Base-by-base conservation (phyloP, 2,329 filamentous ascomycete genomes). In the Tolypocladium sp. region DNA sequence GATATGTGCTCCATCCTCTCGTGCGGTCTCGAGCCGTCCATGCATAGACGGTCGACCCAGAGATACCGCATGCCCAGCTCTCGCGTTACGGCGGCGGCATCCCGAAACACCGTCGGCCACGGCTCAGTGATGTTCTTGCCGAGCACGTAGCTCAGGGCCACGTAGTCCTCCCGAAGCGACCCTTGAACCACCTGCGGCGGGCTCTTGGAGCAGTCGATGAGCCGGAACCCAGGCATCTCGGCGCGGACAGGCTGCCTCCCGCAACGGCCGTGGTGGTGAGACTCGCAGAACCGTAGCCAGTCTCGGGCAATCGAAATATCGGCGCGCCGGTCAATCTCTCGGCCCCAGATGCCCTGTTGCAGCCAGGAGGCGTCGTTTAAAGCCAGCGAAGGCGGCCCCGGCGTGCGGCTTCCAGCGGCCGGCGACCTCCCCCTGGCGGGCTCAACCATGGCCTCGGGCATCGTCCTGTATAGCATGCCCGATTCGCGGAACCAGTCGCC, bases 41-140 rank as follows among this genome's bases (percentile, higher is more conserved):
- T 71, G 52, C 74, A 77, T 2, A 71, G 66, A 33, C 66, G 64
- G 58, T 76, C 74, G 2, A 76, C 68, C 74, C 75, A 77, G 2
- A 77, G 65, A 57, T 75, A 73, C 6, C 67, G 61, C 10, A 73
- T 61, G 0, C 72, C 71, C 8, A 77, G 62, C 2, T 66, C 61
- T 12, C 63, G 66, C 0, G 70, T 68, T 7, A 73, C 72, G 2
- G 61, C 58, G 9, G 71, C 68, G 12, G 72, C 69, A 38, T 73
- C 71, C 59, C 60, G 63, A 1, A 73, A 63, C 40, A 72, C 70
- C 55, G 64, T 67, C 33, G 71, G 68, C 71, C 70, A 73, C 0
- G 61, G 63, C 2, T 66, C 66, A 1, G 59, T 62, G 2, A 63
- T 62, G n/a, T 61, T 64, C 49, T 63, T 63, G 3, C 72, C 72